Evolutionary conservation across 805 yeast species (phyloP).

Genomic region (Candida corydali): DNA sequence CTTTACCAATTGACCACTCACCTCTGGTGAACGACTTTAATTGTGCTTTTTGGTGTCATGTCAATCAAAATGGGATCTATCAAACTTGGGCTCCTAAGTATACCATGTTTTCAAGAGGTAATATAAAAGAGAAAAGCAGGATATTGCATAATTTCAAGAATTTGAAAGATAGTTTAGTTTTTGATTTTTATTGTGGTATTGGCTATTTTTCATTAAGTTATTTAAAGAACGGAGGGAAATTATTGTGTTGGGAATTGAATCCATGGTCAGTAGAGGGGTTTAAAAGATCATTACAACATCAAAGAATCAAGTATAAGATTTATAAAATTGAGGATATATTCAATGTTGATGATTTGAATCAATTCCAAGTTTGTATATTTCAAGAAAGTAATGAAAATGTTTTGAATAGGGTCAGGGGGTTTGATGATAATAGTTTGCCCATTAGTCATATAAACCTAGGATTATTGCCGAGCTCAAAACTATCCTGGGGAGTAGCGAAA

Average conservation of each 20-base stretch:
- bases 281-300: constrained; percentile 47
- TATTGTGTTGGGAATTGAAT: constrained; percentile 80
- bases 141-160: constrained; percentile 42
- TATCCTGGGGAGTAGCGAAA: constrained; percentile 53
- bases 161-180: constrained; percentile 40
- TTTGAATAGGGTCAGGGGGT: constrained; percentile 28
- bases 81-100: constrained; percentile 83
- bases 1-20: constrained; percentile 18
- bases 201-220: constrained; percentile 80
- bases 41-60: constrained; percentile 66
- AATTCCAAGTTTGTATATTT: constrained; percentile 46
- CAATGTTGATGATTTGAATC: constrained; percentile 12
- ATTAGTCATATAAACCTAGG: constrained; percentile 73
- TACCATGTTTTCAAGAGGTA: constrained; percentile 88
- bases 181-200: constrained; percentile 80
- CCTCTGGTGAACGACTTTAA: constrained; percentile 45
- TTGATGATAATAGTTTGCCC: constrained; percentile 13
- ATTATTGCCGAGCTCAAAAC: constrained; percentile 64
- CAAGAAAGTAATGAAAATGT: constrained; percentile 61
- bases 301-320: constrained; percentile 38
- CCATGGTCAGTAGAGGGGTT: constrained; percentile 82
- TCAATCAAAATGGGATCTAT: constrained; percentile 65
- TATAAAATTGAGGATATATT: constrained; percentile 24
- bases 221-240: constrained; percentile 47
- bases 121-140: constrained; percentile 74